These are phyloP conservation scores for Dinochytrium kinnereticum DNA, from an alignment of 371 early-diverging fungal genomes.

Conservation along the genomic window DNA sequence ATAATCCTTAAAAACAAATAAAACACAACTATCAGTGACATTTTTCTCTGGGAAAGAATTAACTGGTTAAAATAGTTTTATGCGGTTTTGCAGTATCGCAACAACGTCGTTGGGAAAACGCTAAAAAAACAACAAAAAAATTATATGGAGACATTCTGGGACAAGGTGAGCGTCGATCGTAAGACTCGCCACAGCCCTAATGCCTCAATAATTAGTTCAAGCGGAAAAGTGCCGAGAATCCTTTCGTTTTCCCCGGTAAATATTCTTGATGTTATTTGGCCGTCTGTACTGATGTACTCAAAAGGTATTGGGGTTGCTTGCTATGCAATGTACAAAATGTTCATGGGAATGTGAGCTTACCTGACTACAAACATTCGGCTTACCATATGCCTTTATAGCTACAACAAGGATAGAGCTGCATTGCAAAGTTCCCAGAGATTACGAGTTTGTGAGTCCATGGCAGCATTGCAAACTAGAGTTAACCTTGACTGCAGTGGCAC, in stretches of 20 bases:
- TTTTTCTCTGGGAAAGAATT: not conserved
- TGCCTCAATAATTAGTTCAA: not conserved
- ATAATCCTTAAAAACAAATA: slow-evolving; percentile 11
- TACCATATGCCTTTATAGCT: not conserved
- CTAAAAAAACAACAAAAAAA: too few species aligned
- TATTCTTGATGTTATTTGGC: not conserved
- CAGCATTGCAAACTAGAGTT: too few species aligned
- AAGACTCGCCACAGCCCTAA: not conserved
- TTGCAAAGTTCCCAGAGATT: slow-evolving; percentile 3
- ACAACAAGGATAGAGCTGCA: not conserved
- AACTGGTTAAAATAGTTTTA: too few species aligned
- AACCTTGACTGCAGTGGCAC: not conserved
- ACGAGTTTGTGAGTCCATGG: not conserved
- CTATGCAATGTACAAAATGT: not conserved
- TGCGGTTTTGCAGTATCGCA: too few species aligned
- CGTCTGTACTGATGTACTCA: not conserved
- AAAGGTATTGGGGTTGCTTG: not conserved
- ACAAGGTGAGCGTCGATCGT: not conserved
- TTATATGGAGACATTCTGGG: not conserved
- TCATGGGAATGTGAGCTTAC: slow-evolving; percentile 8
- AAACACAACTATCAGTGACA: not conserved
- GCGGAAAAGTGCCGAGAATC: not conserved
- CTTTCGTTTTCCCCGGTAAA: slow-evolving; percentile 1
- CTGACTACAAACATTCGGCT: too few species aligned
- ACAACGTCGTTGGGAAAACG: too few species aligned